These are phyloP conservation scores for Nakaseomyces bracarensis DNA, from an alignment of 1,139 yeast genomes.

Conservation along the genomic window DNA sequence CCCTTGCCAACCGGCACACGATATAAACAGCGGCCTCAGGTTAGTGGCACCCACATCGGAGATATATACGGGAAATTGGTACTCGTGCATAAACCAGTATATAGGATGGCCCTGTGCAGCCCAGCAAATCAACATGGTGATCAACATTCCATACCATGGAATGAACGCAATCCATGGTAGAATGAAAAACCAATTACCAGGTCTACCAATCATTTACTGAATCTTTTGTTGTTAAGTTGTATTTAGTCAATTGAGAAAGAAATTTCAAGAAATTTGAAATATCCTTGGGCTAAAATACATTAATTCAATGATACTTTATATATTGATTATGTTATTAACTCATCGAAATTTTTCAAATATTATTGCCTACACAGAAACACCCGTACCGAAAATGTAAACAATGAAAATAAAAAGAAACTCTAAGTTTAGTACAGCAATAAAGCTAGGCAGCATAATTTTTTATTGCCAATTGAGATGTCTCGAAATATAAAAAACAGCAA, in stretches of 20 bases:
- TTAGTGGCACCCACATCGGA: conserved; percentile 83
- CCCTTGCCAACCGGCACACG: conserved; percentile 72
- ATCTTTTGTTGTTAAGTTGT: background rate
- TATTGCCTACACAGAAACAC: too few species aligned
- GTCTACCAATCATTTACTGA: conserved; percentile 13
- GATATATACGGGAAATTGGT: conserved; percentile 57
- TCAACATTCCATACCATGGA: conserved; percentile 74
- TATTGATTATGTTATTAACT: too few species aligned
- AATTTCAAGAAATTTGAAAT: background rate
- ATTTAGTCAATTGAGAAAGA: background rate
- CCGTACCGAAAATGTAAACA: too few species aligned
- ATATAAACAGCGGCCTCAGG: conserved; percentile 71
- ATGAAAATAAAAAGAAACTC: too few species aligned
- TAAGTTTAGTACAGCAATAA: too few species aligned
- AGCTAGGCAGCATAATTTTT: too few species aligned
- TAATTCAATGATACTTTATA: too few species aligned
- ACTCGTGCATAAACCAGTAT: conserved; percentile 46
- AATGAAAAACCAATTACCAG: conserved; percentile 35
- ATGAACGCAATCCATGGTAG: conserved; percentile 51
- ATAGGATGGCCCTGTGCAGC: conserved; percentile 70
- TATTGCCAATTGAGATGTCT: too few species aligned
- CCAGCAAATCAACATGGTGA: conserved; percentile 65
- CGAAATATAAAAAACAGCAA: too few species aligned
- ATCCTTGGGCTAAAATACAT: too few species aligned
- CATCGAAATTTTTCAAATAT: background rate